Evolutionary conservation across 2,329 filamentous ascomycete species (phyloP).

Genomic region (Xylaria sp.): DNA sequence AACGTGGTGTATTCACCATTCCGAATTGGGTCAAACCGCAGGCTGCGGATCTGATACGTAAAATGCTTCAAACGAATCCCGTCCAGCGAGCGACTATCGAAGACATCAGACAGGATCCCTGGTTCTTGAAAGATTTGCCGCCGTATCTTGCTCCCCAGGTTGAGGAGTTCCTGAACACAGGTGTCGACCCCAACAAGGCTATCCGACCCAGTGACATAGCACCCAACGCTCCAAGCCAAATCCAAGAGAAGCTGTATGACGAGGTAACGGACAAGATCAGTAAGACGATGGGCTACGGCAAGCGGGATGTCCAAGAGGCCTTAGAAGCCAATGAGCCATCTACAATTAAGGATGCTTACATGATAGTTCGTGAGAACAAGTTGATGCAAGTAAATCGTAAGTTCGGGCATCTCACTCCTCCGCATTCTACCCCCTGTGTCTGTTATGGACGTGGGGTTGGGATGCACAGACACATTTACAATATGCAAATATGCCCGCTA

Average conservation of each 20-base stretch:
- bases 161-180: slow-evolving; percentile 92
- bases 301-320: slow-evolving; percentile 93
- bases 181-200: slow-evolving; percentile 91
- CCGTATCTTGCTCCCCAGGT: slow-evolving; percentile 86
- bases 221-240: slow-evolving; percentile 77
- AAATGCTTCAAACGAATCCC: slow-evolving; percentile 94
- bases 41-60: slow-evolving; percentile 83
- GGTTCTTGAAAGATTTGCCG: slow-evolving; percentile 90
- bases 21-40: slow-evolving; percentile 90
- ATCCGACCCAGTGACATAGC: slow-evolving; percentile 86
- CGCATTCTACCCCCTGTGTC: slow-evolving; percentile 14
- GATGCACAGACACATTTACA: slow-evolving; percentile 19
- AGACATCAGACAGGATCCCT: slow-evolving; percentile 91
- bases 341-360: slow-evolving; percentile 98
- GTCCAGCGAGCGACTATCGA: slow-evolving; percentile 93
- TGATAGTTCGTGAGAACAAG: slow-evolving; percentile 97
- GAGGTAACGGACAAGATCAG: slow-evolving; percentile 95
- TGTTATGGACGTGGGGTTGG: not conserved
- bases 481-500: slow-evolving; percentile 2
- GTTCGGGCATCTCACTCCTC: slow-evolving; percentile 51
- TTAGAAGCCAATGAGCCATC: slow-evolving; percentile 92
- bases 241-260: slow-evolving; percentile 90
- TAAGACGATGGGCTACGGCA: slow-evolving; percentile 97
- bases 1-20: slow-evolving; percentile 90
- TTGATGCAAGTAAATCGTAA: slow-evolving; percentile 94